Evolutionary conservation across 441 rosid genomes (phyloP).

Genomic region (Jatropha multifida): DNA sequence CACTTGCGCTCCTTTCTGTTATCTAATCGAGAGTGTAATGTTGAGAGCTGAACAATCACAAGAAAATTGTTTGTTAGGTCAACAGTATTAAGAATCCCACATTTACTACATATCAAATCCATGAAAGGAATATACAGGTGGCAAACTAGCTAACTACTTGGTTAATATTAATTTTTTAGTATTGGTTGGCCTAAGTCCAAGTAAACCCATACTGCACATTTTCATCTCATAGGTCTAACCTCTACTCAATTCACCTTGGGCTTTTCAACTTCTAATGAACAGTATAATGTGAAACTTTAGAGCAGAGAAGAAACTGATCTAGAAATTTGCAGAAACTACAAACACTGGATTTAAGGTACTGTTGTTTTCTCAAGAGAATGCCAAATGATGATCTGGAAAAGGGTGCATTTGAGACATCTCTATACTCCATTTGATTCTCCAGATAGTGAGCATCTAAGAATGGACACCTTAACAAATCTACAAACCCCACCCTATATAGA

Average conservation of each 20-base stretch:
- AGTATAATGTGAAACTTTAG: background rate
- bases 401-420: constrained; percentile 5
- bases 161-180: too few relatives aligned
- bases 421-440: constrained; percentile 5
- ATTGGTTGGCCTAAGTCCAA: too few relatives aligned
- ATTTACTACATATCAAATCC: too few relatives aligned
- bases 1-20: background rate
- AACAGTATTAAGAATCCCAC: too few relatives aligned
- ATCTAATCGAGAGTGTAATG: background rate
- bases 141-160: too few relatives aligned
- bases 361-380: too few relatives aligned
- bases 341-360: background rate
- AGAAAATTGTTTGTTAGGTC: background rate
- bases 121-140: too few relatives aligned
- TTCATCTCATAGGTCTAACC: too few relatives aligned
- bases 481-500: background rate
- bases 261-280: too few relatives aligned
- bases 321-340: background rate
- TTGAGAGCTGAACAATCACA: background rate
- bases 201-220: too few relatives aligned
- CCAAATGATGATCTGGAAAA: background rate
- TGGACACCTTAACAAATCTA: background rate
- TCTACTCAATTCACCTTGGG: too few relatives aligned
- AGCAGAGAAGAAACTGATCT: background rate
- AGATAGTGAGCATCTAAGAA: background rate